Percentiles rank a stretch among this genome's conserved stretches.
Evolutionary conservation across 139 green algal genomes (phyloP).

Genomic region (Chlamydomonas applanata): DNA sequence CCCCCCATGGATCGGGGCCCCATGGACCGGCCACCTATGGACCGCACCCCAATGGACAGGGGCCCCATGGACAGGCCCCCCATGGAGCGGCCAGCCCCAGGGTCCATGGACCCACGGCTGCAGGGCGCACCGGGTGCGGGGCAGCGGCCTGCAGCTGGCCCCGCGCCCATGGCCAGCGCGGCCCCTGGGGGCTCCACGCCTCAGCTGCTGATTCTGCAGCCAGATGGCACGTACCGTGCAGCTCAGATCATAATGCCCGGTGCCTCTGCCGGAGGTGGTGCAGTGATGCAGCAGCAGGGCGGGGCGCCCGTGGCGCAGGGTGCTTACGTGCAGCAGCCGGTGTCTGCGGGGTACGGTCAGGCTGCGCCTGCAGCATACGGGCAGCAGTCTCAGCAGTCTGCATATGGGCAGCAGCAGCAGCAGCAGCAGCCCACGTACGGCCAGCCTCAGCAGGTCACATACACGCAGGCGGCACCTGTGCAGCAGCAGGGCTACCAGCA

Average conservation of each 20-base stretch:
- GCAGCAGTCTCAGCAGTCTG: background rate
- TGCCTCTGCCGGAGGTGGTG: too few species aligned
- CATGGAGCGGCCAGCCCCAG: too few species aligned
- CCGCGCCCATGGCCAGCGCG: background rate
- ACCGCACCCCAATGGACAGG: too few species aligned
- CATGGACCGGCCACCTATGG: too few species aligned
- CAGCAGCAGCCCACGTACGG: too few species aligned
- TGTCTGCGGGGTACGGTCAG: background rate
- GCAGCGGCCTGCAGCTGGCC: background rate
- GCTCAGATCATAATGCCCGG: slow-evolving; percentile 9
- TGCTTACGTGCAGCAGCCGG: background rate
- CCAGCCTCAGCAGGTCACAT: background rate
- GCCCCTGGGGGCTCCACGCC: background rate
- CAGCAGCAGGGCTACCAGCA: background rate
- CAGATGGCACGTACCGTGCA: slow-evolving; percentile 15
- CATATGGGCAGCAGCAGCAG: background rate
- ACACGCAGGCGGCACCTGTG: background rate
- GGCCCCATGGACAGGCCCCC: too few species aligned
- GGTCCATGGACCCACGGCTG: too few species aligned
- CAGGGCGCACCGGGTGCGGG: too few species aligned
- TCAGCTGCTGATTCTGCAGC: slow-evolving; percentile 15
- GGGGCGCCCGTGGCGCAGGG: background rate
- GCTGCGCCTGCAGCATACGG: background rate
- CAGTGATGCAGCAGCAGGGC: background rate
- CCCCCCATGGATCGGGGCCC: too few species aligned